phyloP scores from a whole-genome alignment of 345 rosid species.

The Hypericum androsaemum region DNA sequence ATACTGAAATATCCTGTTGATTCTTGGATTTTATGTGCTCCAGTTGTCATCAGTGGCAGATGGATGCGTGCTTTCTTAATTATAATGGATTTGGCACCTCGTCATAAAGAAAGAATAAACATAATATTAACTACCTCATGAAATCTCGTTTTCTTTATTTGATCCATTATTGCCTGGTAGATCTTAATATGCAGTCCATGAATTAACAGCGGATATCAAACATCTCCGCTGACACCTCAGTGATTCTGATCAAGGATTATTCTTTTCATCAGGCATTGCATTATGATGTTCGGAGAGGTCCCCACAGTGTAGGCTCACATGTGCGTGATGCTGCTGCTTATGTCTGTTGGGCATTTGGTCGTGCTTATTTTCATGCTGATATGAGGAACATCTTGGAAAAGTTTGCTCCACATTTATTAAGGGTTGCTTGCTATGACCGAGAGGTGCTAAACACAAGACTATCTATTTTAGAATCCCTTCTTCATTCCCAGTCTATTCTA shows the following conservation, averaged over 20 bases:
- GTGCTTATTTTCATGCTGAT: slow-evolving; percentile 77
- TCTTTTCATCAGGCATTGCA: slow-evolving; percentile 65
- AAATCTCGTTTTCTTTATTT: too few relatives aligned
- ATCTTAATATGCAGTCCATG: too few relatives aligned
- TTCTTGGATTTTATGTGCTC: too few relatives aligned
- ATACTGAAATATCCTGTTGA: too few relatives aligned
- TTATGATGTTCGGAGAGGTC: slow-evolving; percentile 96
- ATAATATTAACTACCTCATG: too few relatives aligned
- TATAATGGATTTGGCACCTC: too few relatives aligned
- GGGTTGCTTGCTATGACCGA: slow-evolving; percentile 87
- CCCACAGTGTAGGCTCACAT: slow-evolving; percentile 98
- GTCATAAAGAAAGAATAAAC: too few relatives aligned
- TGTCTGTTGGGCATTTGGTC: slow-evolving; percentile 99
- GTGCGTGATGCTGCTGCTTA: slow-evolving; percentile 99
- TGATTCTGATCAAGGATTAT: slow-evolving; percentile 11
- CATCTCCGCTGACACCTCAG: neutral
- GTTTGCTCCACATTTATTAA: slow-evolving; percentile 78
- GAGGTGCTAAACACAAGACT: slow-evolving; percentile 43
- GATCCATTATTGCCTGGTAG: neutral
- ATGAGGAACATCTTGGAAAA: slow-evolving; percentile 79
- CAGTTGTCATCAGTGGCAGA: too few relatives aligned
- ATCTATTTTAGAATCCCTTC: slow-evolving; percentile 13
- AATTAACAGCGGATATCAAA: neutral
- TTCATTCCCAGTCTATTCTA: slow-evolving; percentile 9
- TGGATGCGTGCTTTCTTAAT: too few relatives aligned